phyloP scores from a whole-genome alignment of 2,329 filamentous ascomycete species.

The Talaromyces piceae region DNA sequence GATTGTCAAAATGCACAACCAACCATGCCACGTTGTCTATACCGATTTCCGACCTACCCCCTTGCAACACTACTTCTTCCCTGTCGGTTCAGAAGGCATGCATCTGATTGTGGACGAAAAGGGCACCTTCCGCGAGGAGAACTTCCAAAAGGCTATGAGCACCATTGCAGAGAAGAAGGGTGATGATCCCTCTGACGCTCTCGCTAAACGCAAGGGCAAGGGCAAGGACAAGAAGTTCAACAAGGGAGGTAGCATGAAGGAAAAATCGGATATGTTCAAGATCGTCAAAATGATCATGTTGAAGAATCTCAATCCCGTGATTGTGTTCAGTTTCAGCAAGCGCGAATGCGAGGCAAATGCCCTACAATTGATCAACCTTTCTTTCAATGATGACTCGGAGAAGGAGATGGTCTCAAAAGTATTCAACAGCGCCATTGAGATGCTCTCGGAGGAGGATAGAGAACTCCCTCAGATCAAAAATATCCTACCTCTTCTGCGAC shows the following conservation, averaged over 20 bases:
- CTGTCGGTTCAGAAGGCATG: slow-evolving; percentile 83
- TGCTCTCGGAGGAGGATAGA: slow-evolving; percentile 84
- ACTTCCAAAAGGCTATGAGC: slow-evolving; percentile 94
- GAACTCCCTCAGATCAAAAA: slow-evolving; percentile 83
- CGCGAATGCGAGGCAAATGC: slow-evolving; percentile 89
- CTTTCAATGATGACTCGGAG: slow-evolving; percentile 94
- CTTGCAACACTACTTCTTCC: slow-evolving; percentile 96
- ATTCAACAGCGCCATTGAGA: slow-evolving; percentile 87
- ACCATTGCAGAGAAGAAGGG: slow-evolving; percentile 83
- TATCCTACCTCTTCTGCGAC: slow-evolving; percentile 77
- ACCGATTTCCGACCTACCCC: slow-evolving; percentile 97
- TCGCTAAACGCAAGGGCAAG: slow-evolving; percentile 74
- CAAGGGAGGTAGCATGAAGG: slow-evolving; percentile 65
- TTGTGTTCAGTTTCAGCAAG: slow-evolving; percentile 99
- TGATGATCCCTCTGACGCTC: slow-evolving; percentile 69
- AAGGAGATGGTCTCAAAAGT: slow-evolving; percentile 92
- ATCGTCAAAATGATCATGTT: slow-evolving; percentile 98
- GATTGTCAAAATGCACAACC: slow-evolving; percentile 96
- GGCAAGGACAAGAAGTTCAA: slow-evolving; percentile 89
- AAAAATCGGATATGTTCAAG: slow-evolving; percentile 81
- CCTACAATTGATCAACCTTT: slow-evolving; percentile 73
- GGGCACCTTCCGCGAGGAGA: slow-evolving; percentile 89
- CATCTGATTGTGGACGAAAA: slow-evolving; percentile 95
- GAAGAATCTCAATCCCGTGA: slow-evolving; percentile 95
- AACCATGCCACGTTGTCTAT: slow-evolving; percentile 97